Evolutionary conservation across 306 rosid genomes (phyloP).

Genomic region (Oxytropis ochrocephala): DNA sequence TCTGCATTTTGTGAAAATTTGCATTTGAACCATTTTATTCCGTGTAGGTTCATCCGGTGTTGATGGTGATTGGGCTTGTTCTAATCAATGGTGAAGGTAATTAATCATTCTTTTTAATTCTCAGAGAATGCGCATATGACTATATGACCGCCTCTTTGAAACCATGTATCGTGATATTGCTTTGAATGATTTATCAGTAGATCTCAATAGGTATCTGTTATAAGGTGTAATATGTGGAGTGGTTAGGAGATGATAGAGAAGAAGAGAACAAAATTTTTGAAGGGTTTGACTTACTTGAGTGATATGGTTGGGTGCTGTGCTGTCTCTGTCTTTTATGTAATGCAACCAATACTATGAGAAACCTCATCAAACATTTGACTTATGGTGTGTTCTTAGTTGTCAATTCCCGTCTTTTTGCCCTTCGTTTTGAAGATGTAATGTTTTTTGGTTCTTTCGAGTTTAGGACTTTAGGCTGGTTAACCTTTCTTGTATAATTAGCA

Average conservation of each 20-base stretch:
- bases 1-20: neutral
- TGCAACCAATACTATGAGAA: neutral
- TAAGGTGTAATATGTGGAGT: neutral
- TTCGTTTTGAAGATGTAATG: neutral
- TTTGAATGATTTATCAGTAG: neutral
- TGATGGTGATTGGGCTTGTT: slow-evolving; percentile 51
- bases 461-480: neutral
- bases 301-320: neutral
- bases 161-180: neutral
- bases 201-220: neutral
- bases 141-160: neutral
- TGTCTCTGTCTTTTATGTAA: neutral
- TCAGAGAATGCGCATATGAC: neutral
- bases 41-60: slow-evolving; percentile 46
- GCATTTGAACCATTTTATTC: neutral
- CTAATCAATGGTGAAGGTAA: slow-evolving; percentile 77
- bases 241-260: neutral
- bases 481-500: neutral
- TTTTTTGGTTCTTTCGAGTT: neutral
- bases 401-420: neutral
- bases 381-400: too few relatives aligned
- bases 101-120: slow-evolving; percentile 11
- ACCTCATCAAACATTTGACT: neutral
- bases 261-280: neutral
- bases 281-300: neutral